phyloP scores from a whole-genome alignment of 148 eudicot genomes.

The Hydrangea macrophylla region DNA sequence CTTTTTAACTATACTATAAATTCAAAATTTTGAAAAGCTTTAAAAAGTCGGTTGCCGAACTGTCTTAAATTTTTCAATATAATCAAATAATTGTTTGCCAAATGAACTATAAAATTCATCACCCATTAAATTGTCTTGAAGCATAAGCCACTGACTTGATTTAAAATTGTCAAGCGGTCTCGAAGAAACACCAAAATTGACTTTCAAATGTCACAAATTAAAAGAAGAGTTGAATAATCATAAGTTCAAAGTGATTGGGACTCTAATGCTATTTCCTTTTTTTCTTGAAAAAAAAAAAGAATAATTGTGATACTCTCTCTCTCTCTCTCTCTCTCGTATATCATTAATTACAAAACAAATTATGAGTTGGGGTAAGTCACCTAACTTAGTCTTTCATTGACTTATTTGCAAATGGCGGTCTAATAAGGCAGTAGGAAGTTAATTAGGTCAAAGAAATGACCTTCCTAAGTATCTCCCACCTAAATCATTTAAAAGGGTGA shows the following conservation, averaged over 20 bases:
- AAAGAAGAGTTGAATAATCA: background rate
- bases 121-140: background rate
- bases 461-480: slow-evolving; percentile 5
- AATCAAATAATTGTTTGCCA: too few species aligned
- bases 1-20: too few species aligned
- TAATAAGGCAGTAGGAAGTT: background rate
- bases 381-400: slow-evolving; percentile 10
- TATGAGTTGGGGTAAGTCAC: slow-evolving; percentile 6
- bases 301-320: background rate
- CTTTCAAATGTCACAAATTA: background rate
- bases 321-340: too few species aligned
- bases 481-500: background rate
- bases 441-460: background rate
- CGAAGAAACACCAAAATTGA: slow-evolving; percentile 2
- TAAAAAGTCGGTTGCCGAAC: too few species aligned
- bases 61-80: too few species aligned
- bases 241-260: slow-evolving; percentile 2
- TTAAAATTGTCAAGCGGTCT: too few species aligned
- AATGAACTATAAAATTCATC: too few species aligned
- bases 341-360: background rate
- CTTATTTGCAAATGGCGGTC: background rate
- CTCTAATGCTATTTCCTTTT: background rate
- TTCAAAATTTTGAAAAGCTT: too few species aligned
- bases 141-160: background rate
- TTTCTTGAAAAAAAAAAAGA: too few species aligned